These are phyloP conservation scores for Nothophytophthora sp. DNA, from an alignment of 352 stramenopile genomes.

Conservation along the genomic window DNA sequence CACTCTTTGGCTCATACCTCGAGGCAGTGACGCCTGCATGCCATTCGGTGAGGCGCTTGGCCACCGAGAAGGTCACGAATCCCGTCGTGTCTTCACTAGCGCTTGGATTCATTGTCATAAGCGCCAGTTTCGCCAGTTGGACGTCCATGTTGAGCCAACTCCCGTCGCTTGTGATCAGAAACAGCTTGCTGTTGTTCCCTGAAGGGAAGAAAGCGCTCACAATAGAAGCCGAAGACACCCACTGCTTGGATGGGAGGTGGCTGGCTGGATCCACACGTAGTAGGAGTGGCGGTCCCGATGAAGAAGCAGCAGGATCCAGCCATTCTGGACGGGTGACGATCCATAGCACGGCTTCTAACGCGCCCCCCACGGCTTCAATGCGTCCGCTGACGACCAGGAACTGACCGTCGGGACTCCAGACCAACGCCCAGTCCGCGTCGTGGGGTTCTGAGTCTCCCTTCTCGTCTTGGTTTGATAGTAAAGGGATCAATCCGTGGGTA, in stretches of 20 bases:
- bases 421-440: constrained; percentile 25
- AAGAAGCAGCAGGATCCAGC: constrained; percentile 17
- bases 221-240: constrained; percentile 34
- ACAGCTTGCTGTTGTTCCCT: constrained; percentile 33
- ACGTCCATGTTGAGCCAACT: constrained; percentile 53
- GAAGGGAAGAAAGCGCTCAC: constrained; percentile 43
- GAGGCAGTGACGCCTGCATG: constrained; percentile 51
- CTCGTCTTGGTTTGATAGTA: constrained; percentile 8
- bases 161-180: constrained; percentile 41
- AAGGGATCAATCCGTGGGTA: constrained; percentile 18
- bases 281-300: constrained; percentile 15
- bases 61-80: constrained; percentile 38
- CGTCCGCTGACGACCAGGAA: constrained; percentile 51
- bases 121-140: constrained; percentile 42
- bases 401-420: constrained; percentile 57
- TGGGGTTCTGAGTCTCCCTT: not conserved
- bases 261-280: constrained; percentile 32
- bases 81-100: constrained; percentile 8
- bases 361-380: constrained; percentile 12
- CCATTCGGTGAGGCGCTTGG: constrained; percentile 58
- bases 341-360: constrained; percentile 38
- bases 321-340: constrained; percentile 42
- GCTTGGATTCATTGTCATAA: constrained; percentile 31
- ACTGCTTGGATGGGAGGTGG: constrained; percentile 45
- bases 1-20: constrained; percentile 35